Evolutionary conservation across 1,284 basidiomycete species (phyloP), one percentile per base, ranked within the genome.

Genomic region (Vanrija sp.): DNA sequence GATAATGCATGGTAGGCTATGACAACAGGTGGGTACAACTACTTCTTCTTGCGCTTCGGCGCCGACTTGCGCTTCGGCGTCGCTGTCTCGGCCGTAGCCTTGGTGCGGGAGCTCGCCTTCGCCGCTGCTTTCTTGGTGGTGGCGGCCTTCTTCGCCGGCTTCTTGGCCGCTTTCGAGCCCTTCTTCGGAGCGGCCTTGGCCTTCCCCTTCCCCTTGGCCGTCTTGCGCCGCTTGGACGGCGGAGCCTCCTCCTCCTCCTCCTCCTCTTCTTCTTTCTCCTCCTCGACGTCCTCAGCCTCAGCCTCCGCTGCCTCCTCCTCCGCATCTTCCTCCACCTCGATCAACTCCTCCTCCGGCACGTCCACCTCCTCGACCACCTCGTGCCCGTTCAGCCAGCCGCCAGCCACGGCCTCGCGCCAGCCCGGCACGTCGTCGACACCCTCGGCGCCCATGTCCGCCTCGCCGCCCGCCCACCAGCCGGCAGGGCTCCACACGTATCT

Each of bases 391-490:
- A 62, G 40, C 72, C 72, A 73, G 0, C 69, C 71, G 1, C 69
- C 63, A 39, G 58, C 42, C 10, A 62, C 54, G 28, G 66, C 68
- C 51, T 71, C 67, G 38, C 45, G 52, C 71, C 71, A 73, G 2
- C 70, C 72, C 16, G 57, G 51, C 4, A 71, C 48, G 39, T 65
- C 67, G 39, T 64, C 69, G 6, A 67, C 52, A 3, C 68, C 71
- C 16, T 67, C 67, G 3, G 72, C 72, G 15, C 21, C 38, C 3
- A 63, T 54, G 43, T 74, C 71, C 38, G 64, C 69, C 49, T 71
- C 74, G 0, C 69, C 69, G 5, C 71, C 72, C 1, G 66, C 49
- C 71, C 71, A 75, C 40, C 58, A 66, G 4, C 65, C 65, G 15
- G 59, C 64, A 12, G 58, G 64, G 34, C 50, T 59, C 66, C 67